Evolutionary conservation across 768 basidiomycete genomes (phyloP).

Genomic region (Auricularia auricula-judae): DNA sequence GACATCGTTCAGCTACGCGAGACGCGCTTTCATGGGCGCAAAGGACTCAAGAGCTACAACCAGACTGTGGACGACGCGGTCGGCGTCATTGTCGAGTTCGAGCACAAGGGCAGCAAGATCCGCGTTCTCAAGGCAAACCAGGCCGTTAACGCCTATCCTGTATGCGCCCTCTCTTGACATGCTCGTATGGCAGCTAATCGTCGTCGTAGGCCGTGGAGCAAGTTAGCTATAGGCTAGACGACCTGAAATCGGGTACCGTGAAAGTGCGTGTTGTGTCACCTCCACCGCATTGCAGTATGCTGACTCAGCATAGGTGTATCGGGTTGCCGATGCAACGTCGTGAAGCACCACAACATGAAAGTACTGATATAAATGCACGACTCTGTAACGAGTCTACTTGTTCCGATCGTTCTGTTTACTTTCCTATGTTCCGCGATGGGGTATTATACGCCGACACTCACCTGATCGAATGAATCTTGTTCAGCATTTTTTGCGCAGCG

Average conservation of each 20-base stretch:
- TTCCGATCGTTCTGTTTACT: too few species aligned
- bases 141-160: slow-evolving; percentile 67
- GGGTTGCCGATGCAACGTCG: background rate
- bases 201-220: slow-evolving; percentile 47
- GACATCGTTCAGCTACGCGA: slow-evolving; percentile 70
- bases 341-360: too few species aligned
- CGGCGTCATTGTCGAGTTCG: slow-evolving; percentile 73
- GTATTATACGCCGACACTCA: too few species aligned
- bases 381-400: too few species aligned
- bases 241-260: slow-evolving; percentile 68
- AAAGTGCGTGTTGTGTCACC: background rate
- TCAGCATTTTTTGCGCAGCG: too few species aligned
- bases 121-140: slow-evolving; percentile 80
- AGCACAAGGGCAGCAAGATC: slow-evolving; percentile 79
- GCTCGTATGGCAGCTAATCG: background rate
- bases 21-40: slow-evolving; percentile 69
- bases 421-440: background rate
- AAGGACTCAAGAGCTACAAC: slow-evolving; percentile 61
- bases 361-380: too few species aligned
- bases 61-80: slow-evolving; percentile 47
- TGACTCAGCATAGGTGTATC: background rate
- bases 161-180: slow-evolving; percentile 21
- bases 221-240: slow-evolving; percentile 81
- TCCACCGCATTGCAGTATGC: background rate
- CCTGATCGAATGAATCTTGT: background rate